A percentile compares a stretch with the other conserved stretches of the same genome.
Conservation (phyloP, 202 grass and related monocot genomes). For the Hordeum pubiflorum region DNA sequence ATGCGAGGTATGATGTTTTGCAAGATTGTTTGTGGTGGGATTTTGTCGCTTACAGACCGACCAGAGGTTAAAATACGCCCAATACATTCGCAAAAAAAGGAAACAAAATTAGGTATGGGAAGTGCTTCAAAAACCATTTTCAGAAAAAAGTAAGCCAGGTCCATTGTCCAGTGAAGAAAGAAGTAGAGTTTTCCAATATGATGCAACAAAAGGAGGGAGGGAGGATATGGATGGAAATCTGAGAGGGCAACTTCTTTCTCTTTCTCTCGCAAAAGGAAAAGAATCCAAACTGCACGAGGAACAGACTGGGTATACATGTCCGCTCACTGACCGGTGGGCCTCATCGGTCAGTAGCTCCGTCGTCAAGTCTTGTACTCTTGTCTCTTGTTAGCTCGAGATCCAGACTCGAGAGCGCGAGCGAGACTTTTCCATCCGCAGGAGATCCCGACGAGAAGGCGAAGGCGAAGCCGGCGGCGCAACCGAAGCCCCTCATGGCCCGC, state of each 20-base stretch:
- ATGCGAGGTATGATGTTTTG: too few species aligned
- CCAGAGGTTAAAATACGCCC: too few species aligned
- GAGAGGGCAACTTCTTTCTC: not conserved
- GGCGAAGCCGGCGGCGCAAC: not conserved
- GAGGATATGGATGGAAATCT: not conserved
- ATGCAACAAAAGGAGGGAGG: not conserved
- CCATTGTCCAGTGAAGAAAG: too few species aligned
- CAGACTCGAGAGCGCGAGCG: slow-evolving; percentile 8
- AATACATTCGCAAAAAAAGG: too few species aligned
- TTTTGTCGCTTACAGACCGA: too few species aligned
- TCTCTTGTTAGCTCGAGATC: slow-evolving; percentile 8
- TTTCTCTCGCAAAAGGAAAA: not conserved
- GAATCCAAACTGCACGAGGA: not conserved
- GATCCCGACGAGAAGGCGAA: not conserved
- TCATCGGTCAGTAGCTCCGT: not conserved
- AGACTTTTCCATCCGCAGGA: slow-evolving; percentile 6
- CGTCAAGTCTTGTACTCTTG: not conserved
- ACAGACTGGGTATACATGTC: not conserved
- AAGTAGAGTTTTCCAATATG: too few species aligned
- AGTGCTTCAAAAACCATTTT: too few species aligned
- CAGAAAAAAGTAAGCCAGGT: too few species aligned
- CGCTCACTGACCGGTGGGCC: not conserved
- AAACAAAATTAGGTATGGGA: too few species aligned
- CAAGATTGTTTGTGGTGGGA: too few species aligned
- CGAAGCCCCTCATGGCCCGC: slow-evolving; percentile 29